phyloP scores from a whole-genome alignment of 345 rosid genomes.

The Excoecaria agallocha region DNA sequence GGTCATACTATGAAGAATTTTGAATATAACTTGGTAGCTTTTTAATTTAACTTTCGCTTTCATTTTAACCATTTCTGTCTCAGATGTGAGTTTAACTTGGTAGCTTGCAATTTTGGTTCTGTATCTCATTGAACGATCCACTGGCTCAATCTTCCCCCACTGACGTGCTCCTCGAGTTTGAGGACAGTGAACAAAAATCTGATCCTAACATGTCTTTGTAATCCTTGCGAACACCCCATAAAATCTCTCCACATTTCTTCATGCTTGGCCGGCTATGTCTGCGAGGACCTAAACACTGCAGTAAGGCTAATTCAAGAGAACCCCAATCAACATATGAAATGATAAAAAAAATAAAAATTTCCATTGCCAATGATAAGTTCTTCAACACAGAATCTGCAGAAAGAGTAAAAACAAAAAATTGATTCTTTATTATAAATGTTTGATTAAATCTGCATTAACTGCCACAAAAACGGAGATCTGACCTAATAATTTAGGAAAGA shows the following conservation, averaged over 20 bases:
- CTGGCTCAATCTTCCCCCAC: slow-evolving; percentile 24
- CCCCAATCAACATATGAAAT: too few relatives aligned
- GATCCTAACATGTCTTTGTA: slow-evolving; percentile 47
- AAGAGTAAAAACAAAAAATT: neutral
- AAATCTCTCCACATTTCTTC: slow-evolving; percentile 78
- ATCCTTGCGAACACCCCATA: slow-evolving; percentile 86
- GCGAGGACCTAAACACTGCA: slow-evolving; percentile 71
- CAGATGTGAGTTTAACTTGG: neutral
- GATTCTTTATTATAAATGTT: too few relatives aligned
- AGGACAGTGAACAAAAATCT: slow-evolving; percentile 34
- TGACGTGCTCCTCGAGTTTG: slow-evolving; percentile 36
- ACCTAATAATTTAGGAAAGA: neutral
- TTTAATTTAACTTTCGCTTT: neutral
- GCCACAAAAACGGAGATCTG: neutral
- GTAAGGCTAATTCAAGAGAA: slow-evolving; percentile 58
- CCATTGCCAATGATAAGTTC: too few relatives aligned
- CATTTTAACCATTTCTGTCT: neutral
- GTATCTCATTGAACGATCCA: neutral
- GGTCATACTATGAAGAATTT: neutral
- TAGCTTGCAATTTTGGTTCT: neutral
- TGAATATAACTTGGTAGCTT: slow-evolving; percentile 1
- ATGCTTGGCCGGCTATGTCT: slow-evolving; percentile 73
- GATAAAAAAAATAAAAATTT: too few relatives aligned
- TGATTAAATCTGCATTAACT: neutral
- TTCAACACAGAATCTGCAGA: neutral